Base-by-base conservation (phyloP, 2,329 filamentous ascomycete species). In the Colletotrichum falcatum region DNA sequence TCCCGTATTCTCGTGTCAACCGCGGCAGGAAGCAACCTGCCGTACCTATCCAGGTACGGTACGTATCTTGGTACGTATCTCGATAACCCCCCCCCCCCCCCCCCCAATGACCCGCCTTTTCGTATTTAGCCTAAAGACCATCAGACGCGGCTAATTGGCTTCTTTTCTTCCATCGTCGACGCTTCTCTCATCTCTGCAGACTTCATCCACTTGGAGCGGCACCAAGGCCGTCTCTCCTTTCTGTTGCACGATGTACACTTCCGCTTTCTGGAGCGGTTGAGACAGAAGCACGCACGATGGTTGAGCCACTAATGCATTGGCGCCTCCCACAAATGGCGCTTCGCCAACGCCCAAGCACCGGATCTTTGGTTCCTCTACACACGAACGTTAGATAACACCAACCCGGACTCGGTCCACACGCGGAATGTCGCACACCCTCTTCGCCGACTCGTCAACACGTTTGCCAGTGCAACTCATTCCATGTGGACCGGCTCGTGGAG, bases 121-220 rank as follows among this genome's bases (percentile, higher is more conserved):
- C 33, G 23, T 39, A 68, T 72, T 72, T 68, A 72, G 68, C 71
- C 71, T 72, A 59, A 72, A 71, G 54, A 16, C 59, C 44, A 37
- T 67, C 33, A 44, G 54, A 49, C 33, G 68, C 63, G 71, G 71
- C 63, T 72, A 71, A 72, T 72, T 61, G 69, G 65, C 48, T 55
- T 60, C 55, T 60, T 26, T 26, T 69, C 63, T 70, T 58, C 63
- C 51, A 46, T 62, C 64, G 26, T 30, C 44, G 62, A 46, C 35
- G 20, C 44, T 63, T 63, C 30, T 42, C 14, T 51, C 53, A 67
- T 46, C 42, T n/a, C 42, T 12, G 42, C 42, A 49, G 53, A 60
- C n/a, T 55, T 48, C 56, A 49, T 26, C 39, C 39, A 30, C 35
- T 26, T 33, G 20, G 53, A 48, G 42, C n/a, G 14, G 51, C 59